Base-by-base conservation (phyloP, 2,329 filamentous ascomycete genomes). In the Scytalidium lignicola region DNA sequence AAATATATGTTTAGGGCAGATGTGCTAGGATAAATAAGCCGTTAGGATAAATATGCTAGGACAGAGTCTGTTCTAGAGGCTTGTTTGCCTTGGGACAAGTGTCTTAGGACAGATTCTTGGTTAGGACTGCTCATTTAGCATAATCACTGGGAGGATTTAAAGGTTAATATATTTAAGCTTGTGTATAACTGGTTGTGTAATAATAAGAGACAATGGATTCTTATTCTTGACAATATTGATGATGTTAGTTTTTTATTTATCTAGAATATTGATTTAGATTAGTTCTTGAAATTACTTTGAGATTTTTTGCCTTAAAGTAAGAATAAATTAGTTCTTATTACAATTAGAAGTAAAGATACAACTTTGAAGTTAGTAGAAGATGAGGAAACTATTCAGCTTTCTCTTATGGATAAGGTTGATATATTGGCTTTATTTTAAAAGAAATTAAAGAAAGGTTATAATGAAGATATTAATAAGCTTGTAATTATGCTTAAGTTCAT, bases 181-280 rank as follows among this genome's bases (percentile, higher is more conserved):
- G 58, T 67, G 19, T 50, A 58, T 3, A 51, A 65, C 55, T 67
- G 58, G 61, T 49, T 66, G n/a, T 23, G 51, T 8, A 50, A 55
- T 22, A 47, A 59, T 10, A 58, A 45, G 1, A 52, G 53, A 21
- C 41, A 46, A 48, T 72, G 67, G 69, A 15, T 64, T 13, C 55
- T 70, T 26, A 53, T 71, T 41, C 57, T 72, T 17, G 67, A 72
- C 39, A 69, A 65, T 50, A 66, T 63, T 40, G 67, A 70, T 51
- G 57, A 70, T 54, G 12, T 41, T 26, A 46, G 52, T 46, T 60
- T 61, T 23, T 53, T 62, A n/a, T n/a, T n/a, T 37, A 37, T 37
- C 5, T 17, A 17, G 15, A n/a, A 37, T 17, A 37, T 17, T 37
- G 32, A 37, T 37, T 37, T 37, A 17, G 15, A 13, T 37, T 17